These are phyloP conservation scores for Triticum monococcum DNA, from an alignment of 176 grass and related monocot species.

Conservation along the genomic window DNA sequence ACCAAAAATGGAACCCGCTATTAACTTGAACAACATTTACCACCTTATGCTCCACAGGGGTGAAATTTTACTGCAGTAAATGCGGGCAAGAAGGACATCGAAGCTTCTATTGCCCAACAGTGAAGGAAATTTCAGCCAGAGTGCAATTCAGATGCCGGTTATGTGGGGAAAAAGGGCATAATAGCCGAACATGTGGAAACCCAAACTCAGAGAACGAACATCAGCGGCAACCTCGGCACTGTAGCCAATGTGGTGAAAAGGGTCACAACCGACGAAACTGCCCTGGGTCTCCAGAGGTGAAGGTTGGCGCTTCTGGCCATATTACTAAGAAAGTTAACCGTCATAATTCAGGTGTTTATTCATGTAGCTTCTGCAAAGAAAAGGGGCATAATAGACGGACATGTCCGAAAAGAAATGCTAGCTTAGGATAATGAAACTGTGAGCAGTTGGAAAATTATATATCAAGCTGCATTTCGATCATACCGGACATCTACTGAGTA, in stretches of 20 bases:
- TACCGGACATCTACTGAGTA: neutral
- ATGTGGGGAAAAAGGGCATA: conserved; percentile 72
- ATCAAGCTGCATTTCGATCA: neutral
- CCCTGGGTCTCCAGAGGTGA: conserved; percentile 18
- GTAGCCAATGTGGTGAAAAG: conserved; percentile 50
- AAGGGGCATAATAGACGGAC: conserved; percentile 75
- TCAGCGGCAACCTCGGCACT: conserved; percentile 26
- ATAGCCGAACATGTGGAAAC: conserved; percentile 70
- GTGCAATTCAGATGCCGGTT: conserved; percentile 64
- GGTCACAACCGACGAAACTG: conserved; percentile 62
- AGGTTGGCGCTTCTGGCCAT: conserved; percentile 25
- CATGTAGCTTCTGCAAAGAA: conserved; percentile 55
- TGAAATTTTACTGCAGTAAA: conserved; percentile 83
- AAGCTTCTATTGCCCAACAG: conserved; percentile 65
- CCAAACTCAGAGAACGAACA: conserved; percentile 31
- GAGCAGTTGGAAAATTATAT: neutral
- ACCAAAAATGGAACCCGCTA: neutral
- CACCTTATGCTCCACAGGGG: conserved; percentile 49
- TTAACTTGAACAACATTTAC: neutral
- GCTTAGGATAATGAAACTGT: conserved; percentile 21
- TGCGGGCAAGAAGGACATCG: conserved; percentile 81
- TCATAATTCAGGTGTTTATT: conserved; percentile 47
- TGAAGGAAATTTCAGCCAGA: conserved; percentile 35
- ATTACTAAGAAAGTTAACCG: conserved; percentile 16
- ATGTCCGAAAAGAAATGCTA: conserved; percentile 48